A percentile compares a stretch with the other conserved stretches of the same genome.
phyloP scores from a whole-genome alignment of 805 yeast species.

The Candida succiphila region DNA sequence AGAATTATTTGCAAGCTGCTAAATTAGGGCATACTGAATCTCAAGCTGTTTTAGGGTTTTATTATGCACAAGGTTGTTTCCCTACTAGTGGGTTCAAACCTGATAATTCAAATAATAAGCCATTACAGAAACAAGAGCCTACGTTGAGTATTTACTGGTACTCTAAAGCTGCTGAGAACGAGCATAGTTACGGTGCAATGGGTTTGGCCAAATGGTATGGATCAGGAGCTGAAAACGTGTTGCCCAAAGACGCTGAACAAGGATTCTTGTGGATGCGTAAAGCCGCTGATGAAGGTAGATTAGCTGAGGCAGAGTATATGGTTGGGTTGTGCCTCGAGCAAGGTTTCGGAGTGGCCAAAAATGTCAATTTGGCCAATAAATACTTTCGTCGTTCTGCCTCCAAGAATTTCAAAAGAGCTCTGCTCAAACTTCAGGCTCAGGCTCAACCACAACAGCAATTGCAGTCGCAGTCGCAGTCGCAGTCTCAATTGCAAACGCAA shows the following conservation, averaged over 20 bases:
- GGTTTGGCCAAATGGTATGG: slow-evolving; percentile 73
- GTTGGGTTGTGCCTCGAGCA: slow-evolving; percentile 58
- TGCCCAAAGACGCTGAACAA: slow-evolving; percentile 48
- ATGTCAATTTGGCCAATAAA: slow-evolving; percentile 31
- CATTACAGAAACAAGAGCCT: slow-evolving; percentile 30
- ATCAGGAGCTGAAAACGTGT: slow-evolving; percentile 50
- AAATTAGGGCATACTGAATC: slow-evolving; percentile 52
- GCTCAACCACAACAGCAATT: too few relatives aligned
- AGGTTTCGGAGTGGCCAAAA: slow-evolving; percentile 46
- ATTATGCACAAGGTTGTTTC: slow-evolving; percentile 56
- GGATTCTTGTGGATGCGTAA: slow-evolving; percentile 59
- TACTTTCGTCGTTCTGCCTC: slow-evolving; percentile 55
- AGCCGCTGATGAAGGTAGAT: slow-evolving; percentile 47
- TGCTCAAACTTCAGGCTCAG: slow-evolving; percentile 24
- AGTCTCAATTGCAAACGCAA: neutral
- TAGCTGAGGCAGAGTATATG: slow-evolving; percentile 58
- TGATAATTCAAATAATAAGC: slow-evolving; percentile 31
- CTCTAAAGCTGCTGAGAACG: slow-evolving; percentile 52
- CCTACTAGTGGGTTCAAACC: slow-evolving; percentile 22
- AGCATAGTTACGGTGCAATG: slow-evolving; percentile 59
- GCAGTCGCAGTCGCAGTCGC: slow-evolving; percentile 2
- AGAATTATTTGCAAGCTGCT: slow-evolving; percentile 50
- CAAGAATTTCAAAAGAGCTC: slow-evolving; percentile 51
- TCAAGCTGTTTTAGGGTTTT: slow-evolving; percentile 61
- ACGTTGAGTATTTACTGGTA: slow-evolving; percentile 66